Conservation (phyloP, 2,329 filamentous ascomycete species). For the Aspergillus flavus region DNA sequence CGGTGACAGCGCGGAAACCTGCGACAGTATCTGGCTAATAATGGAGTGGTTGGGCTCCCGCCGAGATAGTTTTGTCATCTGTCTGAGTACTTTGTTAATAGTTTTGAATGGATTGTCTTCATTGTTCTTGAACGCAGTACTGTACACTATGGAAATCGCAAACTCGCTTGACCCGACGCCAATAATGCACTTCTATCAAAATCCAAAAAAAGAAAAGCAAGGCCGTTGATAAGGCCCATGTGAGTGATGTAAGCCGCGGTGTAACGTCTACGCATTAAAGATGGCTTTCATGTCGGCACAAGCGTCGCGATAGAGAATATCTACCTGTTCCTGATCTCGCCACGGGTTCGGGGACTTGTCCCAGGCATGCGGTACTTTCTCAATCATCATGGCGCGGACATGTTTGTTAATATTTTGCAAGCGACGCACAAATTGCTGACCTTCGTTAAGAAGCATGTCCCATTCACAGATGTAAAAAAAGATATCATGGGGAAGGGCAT, state of each 20-base stretch:
- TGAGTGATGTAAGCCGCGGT: neutral
- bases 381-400: conserved; percentile 49
- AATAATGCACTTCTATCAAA: neutral
- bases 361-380: conserved; percentile 51
- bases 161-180: neutral
- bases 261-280: conserved; percentile 32
- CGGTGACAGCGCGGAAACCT: conserved; percentile 15
- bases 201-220: neutral
- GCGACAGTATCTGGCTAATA: neutral
- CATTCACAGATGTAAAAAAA: conserved; percentile 66
- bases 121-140: neutral
- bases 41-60: neutral
- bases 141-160: neutral
- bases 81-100: neutral
- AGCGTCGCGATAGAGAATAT: conserved; percentile 47
- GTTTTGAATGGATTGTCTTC: neutral
- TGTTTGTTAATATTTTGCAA: conserved; percentile 47
- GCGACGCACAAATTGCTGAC: conserved; percentile 47
- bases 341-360: conserved; percentile 53
- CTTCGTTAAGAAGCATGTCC: conserved; percentile 68
- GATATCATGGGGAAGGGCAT: conserved; percentile 60
- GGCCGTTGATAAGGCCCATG: neutral
- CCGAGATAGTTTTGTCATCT: neutral
- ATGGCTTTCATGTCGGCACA: conserved; percentile 48
- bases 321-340: conserved; percentile 45